Base-by-base conservation (phyloP, 1,284 basidiomycete species). In the Inonotus obliquus region DNA sequence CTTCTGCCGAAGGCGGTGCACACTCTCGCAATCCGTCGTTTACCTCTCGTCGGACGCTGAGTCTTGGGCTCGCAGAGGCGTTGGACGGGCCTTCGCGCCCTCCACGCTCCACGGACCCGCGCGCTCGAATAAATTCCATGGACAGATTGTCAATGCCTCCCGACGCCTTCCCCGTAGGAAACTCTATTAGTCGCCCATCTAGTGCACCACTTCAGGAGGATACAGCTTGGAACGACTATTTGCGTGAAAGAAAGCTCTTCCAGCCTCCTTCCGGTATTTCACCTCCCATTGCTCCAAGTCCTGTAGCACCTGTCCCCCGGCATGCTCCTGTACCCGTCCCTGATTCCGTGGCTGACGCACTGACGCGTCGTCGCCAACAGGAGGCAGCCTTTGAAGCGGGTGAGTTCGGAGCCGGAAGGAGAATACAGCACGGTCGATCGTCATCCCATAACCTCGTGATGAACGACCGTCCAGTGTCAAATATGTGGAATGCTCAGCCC, bases 201-300 rank as follows among this genome's bases (percentile, higher is more conserved):
- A 90, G 88, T 67, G 85, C 79, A 10, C 89, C 90, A 19, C 74
- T 89, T 52, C 81, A 79, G 52, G 83, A 89, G 47, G 67, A 70
- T 47, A 78, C 81, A 32, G 82, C 88, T 62, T 92, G 90, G 90
- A 88, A 92, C 66, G 72, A 81, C 54, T 92, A 92, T 71, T 81
- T 92, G 59, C 85, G 84, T 52, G 90, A 92, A 56, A 83, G 90
- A 63, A 91, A 87, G 70, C 78, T 92, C 10, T 75, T 92, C 61
- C 88, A 91, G 69, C 90, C 91, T 54, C 90, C 91, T n/a, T 81
- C 85, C 32, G 91, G 91, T 9, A 79, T 89, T 49, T 84, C 87
- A 5, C 76, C 83, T 25, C 90, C 90, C 1, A 92, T 92, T 67
- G 74, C 79, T 3, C 84, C 87, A 9, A 83, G 83, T 13, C 76